These are phyloP conservation scores for Stellera chamaejasme DNA, from an alignment of 345 rosid species.

Conservation along the genomic window DNA sequence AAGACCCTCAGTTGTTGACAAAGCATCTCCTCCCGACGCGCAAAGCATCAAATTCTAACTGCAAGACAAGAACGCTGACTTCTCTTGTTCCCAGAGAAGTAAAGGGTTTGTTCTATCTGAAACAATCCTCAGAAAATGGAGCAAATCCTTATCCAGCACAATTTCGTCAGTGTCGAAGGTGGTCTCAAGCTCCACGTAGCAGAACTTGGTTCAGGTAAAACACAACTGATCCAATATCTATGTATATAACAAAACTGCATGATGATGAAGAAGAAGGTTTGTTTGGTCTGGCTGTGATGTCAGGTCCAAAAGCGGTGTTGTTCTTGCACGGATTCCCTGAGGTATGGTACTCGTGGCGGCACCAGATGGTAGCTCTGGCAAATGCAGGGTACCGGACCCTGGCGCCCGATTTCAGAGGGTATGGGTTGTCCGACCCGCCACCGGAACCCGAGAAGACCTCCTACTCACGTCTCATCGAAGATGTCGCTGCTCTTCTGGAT, in stretches of 20 bases:
- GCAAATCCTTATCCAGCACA: slow-evolving; percentile 38
- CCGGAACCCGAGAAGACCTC: slow-evolving; percentile 28
- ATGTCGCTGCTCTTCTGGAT: slow-evolving; percentile 31
- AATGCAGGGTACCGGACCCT: slow-evolving; percentile 29
- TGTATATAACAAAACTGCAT: too few relatives aligned
- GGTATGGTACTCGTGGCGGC: slow-evolving; percentile 52
- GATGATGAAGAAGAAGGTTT: not conserved
- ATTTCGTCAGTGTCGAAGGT: slow-evolving; percentile 20
- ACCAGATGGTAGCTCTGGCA: slow-evolving; percentile 42
- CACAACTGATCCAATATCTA: too few relatives aligned
- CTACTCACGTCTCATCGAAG: slow-evolving; percentile 18
- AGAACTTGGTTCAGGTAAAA: slow-evolving; percentile 30
- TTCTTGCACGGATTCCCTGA: slow-evolving; percentile 54
- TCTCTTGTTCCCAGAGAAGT: too few relatives aligned
- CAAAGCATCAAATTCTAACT: too few relatives aligned
- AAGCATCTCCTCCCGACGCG: too few relatives aligned
- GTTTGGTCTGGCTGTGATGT: too few relatives aligned
- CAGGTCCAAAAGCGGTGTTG: slow-evolving; percentile 30
- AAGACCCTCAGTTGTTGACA: too few relatives aligned
- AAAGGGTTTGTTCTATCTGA: too few relatives aligned
- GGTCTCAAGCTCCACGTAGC: slow-evolving; percentile 42
- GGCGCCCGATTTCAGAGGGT: slow-evolving; percentile 37
- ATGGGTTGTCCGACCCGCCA: slow-evolving; percentile 37
- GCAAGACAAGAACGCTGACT: too few relatives aligned
- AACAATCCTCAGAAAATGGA: slow-evolving; percentile 22